Evolutionary conservation across 331 rosid genomes (phyloP).

Genomic region (Malus hybrid): DNA sequence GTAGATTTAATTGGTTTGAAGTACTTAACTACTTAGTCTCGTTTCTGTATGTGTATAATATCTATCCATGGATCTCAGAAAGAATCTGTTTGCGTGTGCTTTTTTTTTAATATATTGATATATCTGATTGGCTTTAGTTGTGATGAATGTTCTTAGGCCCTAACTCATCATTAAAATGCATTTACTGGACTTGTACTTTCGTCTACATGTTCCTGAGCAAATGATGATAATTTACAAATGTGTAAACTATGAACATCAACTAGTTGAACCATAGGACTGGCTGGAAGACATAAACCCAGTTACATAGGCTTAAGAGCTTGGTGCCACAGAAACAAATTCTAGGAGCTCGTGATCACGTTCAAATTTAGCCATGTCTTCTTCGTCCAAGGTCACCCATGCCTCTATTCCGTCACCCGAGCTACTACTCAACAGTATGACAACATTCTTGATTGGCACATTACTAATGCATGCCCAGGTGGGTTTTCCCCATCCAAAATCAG

Average conservation of each 20-base stretch:
- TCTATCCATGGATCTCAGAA: conserved; percentile 17
- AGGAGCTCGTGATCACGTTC: neutral
- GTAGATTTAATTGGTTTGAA: conserved; percentile 10
- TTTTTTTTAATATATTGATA: neutral
- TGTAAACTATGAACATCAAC: neutral
- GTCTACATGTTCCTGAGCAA: neutral
- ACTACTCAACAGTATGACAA: neutral
- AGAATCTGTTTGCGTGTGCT: conserved; percentile 7
- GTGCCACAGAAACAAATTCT: conserved; percentile 1
- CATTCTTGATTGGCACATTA: neutral
- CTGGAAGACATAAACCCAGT: neutral
- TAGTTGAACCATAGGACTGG: neutral
- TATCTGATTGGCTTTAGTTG: neutral
- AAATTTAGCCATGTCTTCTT: conserved; percentile 3
- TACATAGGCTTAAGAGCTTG: neutral
- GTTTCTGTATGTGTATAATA: conserved; percentile 16
- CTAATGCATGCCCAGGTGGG: conserved; percentile 13
- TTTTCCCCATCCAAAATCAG: conserved; percentile 20
- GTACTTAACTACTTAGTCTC: conserved; percentile 16
- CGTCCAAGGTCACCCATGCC: conserved; percentile 12
- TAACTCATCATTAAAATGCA: neutral
- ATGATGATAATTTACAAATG: neutral
- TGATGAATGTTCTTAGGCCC: neutral
- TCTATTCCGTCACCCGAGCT: conserved; percentile 7
- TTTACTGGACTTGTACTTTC: neutral